Base-by-base conservation (phyloP, 2,329 filamentous ascomycete genomes). In the Stenocarpella maydis region DNA sequence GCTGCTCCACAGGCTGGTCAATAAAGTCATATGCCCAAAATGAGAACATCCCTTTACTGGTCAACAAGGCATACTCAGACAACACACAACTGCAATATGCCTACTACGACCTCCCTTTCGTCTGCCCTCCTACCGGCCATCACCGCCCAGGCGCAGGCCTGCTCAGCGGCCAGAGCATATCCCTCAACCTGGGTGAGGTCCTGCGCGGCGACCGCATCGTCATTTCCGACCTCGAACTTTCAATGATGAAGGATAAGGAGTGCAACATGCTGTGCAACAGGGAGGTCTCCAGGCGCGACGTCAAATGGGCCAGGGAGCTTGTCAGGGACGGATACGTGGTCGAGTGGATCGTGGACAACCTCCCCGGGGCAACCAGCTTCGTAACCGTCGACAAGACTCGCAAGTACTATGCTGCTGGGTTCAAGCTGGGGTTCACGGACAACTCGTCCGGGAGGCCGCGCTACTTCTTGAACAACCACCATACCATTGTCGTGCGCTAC, bases 261-360 rank as follows among this genome's bases (percentile, higher is more conserved):
- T 94, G 91, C 74, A 88, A 87, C 71, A 87, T 90, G 74, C 86
- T 97, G 14, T 96, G 94, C 81, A 91, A 86, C 45, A 86, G 86
- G 63, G 85, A 91, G 67, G 83, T 96, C 19, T 87, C 87, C 72
- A 85, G 88, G 47, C 83, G 84, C 54, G 91, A 90, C 55, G 79
- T 97, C 69, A 85, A 87, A 74, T 87, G 89, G 77, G 91, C 92
- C 5, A 88, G 87, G 74, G 85, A 94, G 71, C 82, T 97, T 75
- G 90, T 97, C 47, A 87, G 87, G 71, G 88, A 94, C 65, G 92
- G 92, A 43, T 97, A 96, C 78, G 90, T 96, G n/a, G 90, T 91
- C 2, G 94, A 97, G 80, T 97, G 94, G 94, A 97, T 97, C 74
- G 92, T 96, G 72, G 94, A 97, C 79, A 97, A 97, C 75, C 85